Base-by-base conservation (phyloP, 352 stramenopile species). In the Vaucheria bursata region DNA sequence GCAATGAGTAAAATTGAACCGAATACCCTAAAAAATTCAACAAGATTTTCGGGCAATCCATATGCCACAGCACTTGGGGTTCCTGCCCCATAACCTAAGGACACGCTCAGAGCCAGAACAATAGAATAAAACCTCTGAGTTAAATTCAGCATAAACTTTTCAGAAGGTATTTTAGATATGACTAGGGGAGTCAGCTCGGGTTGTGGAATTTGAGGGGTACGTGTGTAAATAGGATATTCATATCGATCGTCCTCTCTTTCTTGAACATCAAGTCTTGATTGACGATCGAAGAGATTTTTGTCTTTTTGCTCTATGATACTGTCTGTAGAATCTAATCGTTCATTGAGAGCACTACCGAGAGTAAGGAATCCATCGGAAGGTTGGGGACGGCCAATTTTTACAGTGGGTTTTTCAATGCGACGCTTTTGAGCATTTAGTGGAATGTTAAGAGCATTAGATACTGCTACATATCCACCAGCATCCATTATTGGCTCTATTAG, bases 401-500 rank as follows among this genome's bases (percentile, higher is more conserved):
- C 40, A 35, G 74, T 74, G 39, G 75, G 76, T 67, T 75, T 72
- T 36, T 40, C 76, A 31, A 64, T 68, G 49, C 76, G 75, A 32
- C 71, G 77, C 25, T 38, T 59, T 29, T 72, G 77, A 40, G 49
- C 29, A 40, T 81, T 81, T 12, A 77, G 53, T 32, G 71, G 36
- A 40, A 85, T 73, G 34, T 77, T 77, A 71, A 85, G 77, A 0
- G 66, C 18, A 38, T 59, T 32, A 6, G 75, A 83, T 0, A 72
- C 76, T 25, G 49, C 68, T 18, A 79, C 31, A 77, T 85, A 80
- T 40, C 79, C 79, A 29, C 79, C 79, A 0, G 36, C 18, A 36
- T 82, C 79, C 75, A 85, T 85, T 35, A 85, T 82, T 37, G 75
- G 75, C 38, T 85, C 70, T 49, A 85, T 38, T 8, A 85, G 76